phyloP scores from a whole-genome alignment of 192 early-diverging fungal genomes.

The Rhizophlyctis rosea region DNA sequence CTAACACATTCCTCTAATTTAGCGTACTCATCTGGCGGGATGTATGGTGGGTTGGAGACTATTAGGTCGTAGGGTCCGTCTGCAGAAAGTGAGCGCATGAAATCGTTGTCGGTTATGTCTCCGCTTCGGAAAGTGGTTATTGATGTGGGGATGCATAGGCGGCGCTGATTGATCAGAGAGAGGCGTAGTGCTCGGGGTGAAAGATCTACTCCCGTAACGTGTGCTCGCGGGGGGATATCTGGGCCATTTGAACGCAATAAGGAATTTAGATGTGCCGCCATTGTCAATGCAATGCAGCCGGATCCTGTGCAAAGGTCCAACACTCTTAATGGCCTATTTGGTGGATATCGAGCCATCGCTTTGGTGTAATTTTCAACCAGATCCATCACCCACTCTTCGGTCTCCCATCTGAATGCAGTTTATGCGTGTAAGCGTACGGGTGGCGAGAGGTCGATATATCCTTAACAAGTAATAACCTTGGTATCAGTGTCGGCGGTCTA shows the following conservation, averaged over 20 bases:
- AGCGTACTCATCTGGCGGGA: constrained; percentile 66
- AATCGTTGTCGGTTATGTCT: constrained; percentile 3
- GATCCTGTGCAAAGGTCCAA: constrained; percentile 87
- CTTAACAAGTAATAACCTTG: constrained; percentile 81
- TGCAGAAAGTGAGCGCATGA: neutral
- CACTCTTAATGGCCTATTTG: constrained; percentile 50
- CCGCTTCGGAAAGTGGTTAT: constrained; percentile 1
- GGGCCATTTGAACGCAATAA: constrained; percentile 35
- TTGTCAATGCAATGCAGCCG: constrained; percentile 75
- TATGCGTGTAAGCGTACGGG: neutral
- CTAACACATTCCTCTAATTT: constrained; percentile 67
- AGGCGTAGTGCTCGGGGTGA: constrained; percentile 60
- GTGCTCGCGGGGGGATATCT: neutral
- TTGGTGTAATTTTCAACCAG: neutral
- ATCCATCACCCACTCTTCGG: constrained; percentile 95
- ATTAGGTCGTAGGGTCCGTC: constrained; percentile 61
- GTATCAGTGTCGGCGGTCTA: constrained; percentile 78
- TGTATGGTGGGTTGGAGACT: constrained; percentile 91
- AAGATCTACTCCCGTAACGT: constrained; percentile 37
- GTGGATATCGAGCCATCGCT: neutral
- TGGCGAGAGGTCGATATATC: neutral
- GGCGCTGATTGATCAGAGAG: constrained; percentile 41
- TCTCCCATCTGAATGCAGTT: constrained; percentile 66
- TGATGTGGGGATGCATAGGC: constrained; percentile 14
- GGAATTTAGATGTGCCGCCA: constrained; percentile 58